phyloP scores from a whole-genome alignment of 371 early-diverging fungal genomes.

The Syncephalis plumigaleata region DNA sequence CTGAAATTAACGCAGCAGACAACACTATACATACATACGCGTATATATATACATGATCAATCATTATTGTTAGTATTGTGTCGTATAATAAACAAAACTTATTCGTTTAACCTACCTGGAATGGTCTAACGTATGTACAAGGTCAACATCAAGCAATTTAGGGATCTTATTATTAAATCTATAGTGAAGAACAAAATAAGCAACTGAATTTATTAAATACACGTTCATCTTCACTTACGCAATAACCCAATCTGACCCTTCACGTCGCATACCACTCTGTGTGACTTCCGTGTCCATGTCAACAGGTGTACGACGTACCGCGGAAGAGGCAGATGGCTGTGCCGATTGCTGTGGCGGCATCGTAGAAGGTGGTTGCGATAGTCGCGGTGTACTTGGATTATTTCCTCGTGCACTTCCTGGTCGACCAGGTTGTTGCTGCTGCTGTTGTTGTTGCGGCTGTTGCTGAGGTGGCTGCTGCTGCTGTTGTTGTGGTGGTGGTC shows the following conservation, averaged over 20 bases:
- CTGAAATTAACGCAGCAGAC: slow-evolving; percentile 96
- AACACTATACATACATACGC: slow-evolving; percentile 28
- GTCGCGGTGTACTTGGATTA: background rate
- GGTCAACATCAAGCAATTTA: slow-evolving; percentile 57
- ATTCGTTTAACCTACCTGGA: slow-evolving; percentile 19
- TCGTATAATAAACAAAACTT: background rate
- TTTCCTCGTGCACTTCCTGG: background rate
- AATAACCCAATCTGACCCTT: slow-evolving; percentile 83
- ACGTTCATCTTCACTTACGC: slow-evolving; percentile 40
- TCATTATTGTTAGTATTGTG: background rate
- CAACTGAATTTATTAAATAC: background rate
- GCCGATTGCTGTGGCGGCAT: slow-evolving; percentile 6
- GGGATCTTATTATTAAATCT: slow-evolving; percentile 57
- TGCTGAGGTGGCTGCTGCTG: no score
- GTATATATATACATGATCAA: background rate
- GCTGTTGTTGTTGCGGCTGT: no score
- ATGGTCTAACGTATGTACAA: slow-evolving; percentile 77
- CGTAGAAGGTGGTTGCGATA: slow-evolving; percentile 1
- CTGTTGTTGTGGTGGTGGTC: no score
- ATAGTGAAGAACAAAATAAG: background rate
- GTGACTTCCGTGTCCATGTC: slow-evolving; percentile 50
- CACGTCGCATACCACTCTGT: slow-evolving; percentile 64
- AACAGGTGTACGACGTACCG: slow-evolving; percentile 7
- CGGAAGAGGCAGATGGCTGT: slow-evolving; percentile 20
- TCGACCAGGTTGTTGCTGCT: background rate